Evolutionary conservation across 2,329 filamentous ascomycete genomes (phyloP).

Genomic region (Gaeumannomyces sp.): DNA sequence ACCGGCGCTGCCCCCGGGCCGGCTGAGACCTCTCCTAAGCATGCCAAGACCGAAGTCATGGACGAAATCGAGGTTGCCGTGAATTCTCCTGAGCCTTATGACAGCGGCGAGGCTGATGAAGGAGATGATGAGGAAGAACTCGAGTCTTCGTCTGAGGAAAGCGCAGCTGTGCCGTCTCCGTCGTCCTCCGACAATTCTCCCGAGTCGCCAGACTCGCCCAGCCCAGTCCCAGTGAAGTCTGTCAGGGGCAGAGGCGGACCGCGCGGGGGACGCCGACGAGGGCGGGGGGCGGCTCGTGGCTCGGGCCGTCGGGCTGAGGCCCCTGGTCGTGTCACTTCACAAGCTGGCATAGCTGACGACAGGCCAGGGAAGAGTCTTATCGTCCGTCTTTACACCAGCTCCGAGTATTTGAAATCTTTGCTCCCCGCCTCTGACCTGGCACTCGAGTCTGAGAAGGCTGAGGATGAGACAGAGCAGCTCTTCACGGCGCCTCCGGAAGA

Average conservation of each 20-base stretch:
- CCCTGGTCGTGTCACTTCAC: not conserved
- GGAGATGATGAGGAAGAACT: slow-evolving; percentile 20
- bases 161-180: not conserved
- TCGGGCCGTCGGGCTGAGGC: not conserved
- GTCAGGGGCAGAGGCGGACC: not conserved
- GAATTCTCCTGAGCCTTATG: slow-evolving; percentile 1
- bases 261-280: not conserved
- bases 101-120: slow-evolving; percentile 24
- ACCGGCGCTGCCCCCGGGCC: slow-evolving; percentile 7
- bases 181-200: not conserved
- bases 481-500: not conserved
- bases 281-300: no score
- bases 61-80: slow-evolving; percentile 54
- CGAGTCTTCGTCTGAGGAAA: slow-evolving; percentile 1
- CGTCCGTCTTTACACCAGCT: not conserved
- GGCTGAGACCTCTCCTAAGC: slow-evolving; percentile 23
- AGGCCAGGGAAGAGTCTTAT: not conserved
- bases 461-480: not conserved
- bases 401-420: not conserved
- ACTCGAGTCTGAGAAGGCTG: not conserved
- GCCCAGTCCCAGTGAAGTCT: not conserved
- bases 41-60: slow-evolving; percentile 40
- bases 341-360: not conserved
- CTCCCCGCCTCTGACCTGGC: not conserved
- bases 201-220: not conserved